Evolutionary conservation across 768 basidiomycete genomes (phyloP), one percentile per base, ranked within the genome.

Genomic region (Postia placenta): DNA sequence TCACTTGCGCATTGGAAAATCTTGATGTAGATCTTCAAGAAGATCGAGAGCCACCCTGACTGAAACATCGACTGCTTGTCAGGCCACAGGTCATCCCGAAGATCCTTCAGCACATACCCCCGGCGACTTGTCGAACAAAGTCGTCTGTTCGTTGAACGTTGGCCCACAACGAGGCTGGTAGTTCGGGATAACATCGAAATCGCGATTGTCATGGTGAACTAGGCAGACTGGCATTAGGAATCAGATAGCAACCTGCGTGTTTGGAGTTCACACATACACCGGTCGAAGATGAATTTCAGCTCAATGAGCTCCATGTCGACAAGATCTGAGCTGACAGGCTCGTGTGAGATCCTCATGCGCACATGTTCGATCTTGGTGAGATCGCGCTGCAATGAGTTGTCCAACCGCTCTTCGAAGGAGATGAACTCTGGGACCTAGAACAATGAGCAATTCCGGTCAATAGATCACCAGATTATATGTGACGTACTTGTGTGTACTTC

Each of bases 151-250:
- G 54, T 83, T 74, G 48, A 92, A 74, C 4, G 75, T 67, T 9
- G 70, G 61, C 19, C 67, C 69, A 28, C 61, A 64, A 36, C 60
- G 68, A 0, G 88, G 87, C 57, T 94, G 92, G 56, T 89, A 87
- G 62, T 83, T 83, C 5, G 86, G 79, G 22, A 94, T 67, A 41
- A 92, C 81, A 33, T 74, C 72, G 57, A 86, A 84, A 67, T 95
- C 92, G 6, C 92, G 85, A 64, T 95, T 94, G 64, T 95, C 92
- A 48, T 83, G 74, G 54, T 92, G 87, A 48, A 72, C 84, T 87
- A 58, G 11, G n/a, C 22, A n/a, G 56, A 17, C 37, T 40, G 19
- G 11, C 22, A 19, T 41, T 33, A 45, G 19, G 28, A 26, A 7
- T 12, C 9, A 47, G 30, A 37, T 40, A 26, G 27, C 42, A 42